Evolutionary conservation across 139 green algal species (phyloP), one percentile per base, ranked within the genome.

Genomic region (Zygnema circumcarinatum): DNA sequence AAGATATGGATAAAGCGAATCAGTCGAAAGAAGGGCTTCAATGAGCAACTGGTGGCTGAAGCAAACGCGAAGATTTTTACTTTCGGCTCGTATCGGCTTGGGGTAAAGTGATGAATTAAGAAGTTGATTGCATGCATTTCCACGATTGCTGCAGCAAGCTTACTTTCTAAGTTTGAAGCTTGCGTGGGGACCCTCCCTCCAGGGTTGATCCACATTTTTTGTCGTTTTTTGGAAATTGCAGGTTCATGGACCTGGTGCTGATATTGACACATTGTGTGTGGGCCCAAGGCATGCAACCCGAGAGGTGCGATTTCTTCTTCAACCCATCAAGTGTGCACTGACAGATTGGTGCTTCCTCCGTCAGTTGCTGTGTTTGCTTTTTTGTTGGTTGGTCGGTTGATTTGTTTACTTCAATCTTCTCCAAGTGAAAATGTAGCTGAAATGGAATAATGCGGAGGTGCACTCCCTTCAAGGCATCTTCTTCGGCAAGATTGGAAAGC

Each of bases 251-350:
- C 97, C 97, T 87, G 96, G 96, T 91, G 92, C 92, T 33, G 97
- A 99, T 91, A 98, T 99, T 89, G 97, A 99, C 85, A 98, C 96
- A 2, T 92, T 99, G 42, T 98, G 95, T 68, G 93, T 99, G 20
- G 96, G 96, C 0, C 97, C 97, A 1, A 38, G 85, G 11, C 40
- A 90, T 56, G 82, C 73, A 29, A 76, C 38, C 29, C 38, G 73
- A 22, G 73, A 86, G 38, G 83, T 86, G 79, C 21, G 80, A 52
- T 52, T 84, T 82, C 3, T 81, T 79, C 74, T n/a, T n/a, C n/a
- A n/a, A n/a, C n/a, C n/a, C n/a, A n/a, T n/a, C n/a, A n/a, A n/a
- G n/a, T n/a, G n/a, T n/a, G n/a, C n/a, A n/a, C n/a, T n/a, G n/a
- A n/a, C n/a, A n/a, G n/a, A n/a, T n/a, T n/a, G n/a, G n/a, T n/a